Conservation (phyloP, 805 yeast species). For the Lipomyces orientalis region DNA sequence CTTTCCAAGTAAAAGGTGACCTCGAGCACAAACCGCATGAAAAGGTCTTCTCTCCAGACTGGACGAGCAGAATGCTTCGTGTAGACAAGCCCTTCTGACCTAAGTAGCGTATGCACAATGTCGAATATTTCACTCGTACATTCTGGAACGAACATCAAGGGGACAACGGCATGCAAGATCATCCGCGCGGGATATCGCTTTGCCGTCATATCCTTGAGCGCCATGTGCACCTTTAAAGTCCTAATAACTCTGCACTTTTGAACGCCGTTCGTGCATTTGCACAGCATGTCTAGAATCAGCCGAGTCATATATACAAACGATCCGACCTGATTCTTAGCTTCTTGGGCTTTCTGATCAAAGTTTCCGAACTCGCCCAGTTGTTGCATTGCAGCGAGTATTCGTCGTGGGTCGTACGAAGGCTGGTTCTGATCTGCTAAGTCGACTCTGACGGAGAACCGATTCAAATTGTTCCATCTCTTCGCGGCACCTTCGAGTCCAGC, state of each 20-base stretch:
- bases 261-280: constrained; percentile 6
- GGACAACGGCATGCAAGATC: constrained; percentile 25
- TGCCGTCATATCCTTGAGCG: neutral
- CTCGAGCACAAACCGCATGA: constrained; percentile 17
- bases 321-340: neutral
- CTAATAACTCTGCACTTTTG: constrained; percentile 19
- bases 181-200: constrained; percentile 16
- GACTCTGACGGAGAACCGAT: constrained; percentile 1
- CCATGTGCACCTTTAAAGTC: constrained; percentile 14
- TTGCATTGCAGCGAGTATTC: neutral
- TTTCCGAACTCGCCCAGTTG: neutral
- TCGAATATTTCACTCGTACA: constrained; percentile 23
- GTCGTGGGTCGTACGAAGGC: neutral
- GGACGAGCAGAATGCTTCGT: neutral
- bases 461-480: constrained; percentile 11
- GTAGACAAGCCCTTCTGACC: neutral
- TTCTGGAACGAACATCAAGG: constrained; percentile 10
- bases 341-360: constrained; percentile 4
- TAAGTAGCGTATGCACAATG: constrained; percentile 9
- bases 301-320: constrained; percentile 17
- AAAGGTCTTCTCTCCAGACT: constrained; percentile 1
- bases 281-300: constrained; percentile 13
- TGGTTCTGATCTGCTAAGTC: constrained; percentile 2
- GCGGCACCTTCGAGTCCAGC: constrained; percentile 6
- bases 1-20: constrained; percentile 13